Conservation (phyloP, 2,329 filamentous ascomycete species). For the Clarireedia homoeocarpa region DNA sequence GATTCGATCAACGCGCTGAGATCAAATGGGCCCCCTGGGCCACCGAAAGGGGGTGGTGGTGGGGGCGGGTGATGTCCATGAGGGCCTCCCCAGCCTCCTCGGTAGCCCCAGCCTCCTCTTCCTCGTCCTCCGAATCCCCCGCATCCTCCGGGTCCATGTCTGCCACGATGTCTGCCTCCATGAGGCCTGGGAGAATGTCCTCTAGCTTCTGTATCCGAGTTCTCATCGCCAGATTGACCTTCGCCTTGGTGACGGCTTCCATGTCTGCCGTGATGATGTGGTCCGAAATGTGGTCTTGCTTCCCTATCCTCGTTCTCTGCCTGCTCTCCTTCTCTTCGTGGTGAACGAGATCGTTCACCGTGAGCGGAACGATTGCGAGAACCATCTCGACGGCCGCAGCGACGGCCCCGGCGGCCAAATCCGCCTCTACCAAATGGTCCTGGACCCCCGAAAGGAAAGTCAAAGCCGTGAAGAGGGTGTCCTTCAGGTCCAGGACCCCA, state of each 20-base stretch:
- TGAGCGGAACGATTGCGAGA: not conserved
- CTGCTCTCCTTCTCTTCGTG: conserved; percentile 18
- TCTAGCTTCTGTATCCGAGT: conserved; percentile 2
- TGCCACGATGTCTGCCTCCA: conserved; percentile 2
- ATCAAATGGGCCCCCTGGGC: conserved; percentile 22
- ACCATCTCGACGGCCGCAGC: conserved; percentile 14
- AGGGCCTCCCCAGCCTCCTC: conserved; percentile 7
- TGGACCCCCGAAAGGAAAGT: conserved; percentile 6
- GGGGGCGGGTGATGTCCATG: conserved; percentile 11
- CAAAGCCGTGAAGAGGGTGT: conserved; percentile 11
- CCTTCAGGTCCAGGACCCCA: conserved; percentile 11
- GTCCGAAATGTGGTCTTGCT: conserved; percentile 18
- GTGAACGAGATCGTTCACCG: conserved; percentile 11
- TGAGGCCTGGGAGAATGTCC: not conserved
- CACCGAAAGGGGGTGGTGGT: conserved; percentile 19
- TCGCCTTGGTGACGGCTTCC: conserved; percentile 2
- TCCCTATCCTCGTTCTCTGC: conserved; percentile 12
- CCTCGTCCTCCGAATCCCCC: conserved; percentile 14
- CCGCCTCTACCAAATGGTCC: conserved; percentile 4
- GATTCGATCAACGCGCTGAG: conserved; percentile 22
- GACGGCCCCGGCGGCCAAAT: conserved; percentile 16
- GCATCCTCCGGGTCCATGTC: conserved; percentile 11
- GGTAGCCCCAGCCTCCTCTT: conserved; percentile 9
- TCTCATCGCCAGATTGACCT: conserved; percentile 8
- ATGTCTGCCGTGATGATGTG: conserved; percentile 29